Evolutionary conservation across 2,329 filamentous ascomycete genomes (phyloP), one percentile per base, ranked within the genome.

Genomic region (Samsoniella hepiali): DNA sequence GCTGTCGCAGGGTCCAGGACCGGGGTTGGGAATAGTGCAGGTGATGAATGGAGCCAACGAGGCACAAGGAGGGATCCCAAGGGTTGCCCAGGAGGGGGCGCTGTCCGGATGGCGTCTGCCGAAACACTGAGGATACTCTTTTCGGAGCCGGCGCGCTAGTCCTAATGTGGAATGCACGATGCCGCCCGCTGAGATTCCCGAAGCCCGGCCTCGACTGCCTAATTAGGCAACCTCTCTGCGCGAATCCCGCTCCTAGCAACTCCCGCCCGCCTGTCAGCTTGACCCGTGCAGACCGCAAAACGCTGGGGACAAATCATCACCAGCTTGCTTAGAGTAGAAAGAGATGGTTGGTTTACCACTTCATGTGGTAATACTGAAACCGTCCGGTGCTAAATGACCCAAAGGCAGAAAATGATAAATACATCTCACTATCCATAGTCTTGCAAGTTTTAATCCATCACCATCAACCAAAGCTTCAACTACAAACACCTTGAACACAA

Each of bases 291-390:
- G 53, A 42, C 44, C 53, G 51, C 59, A 47, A 62, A 62, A 56
- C 27, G 49, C 58, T 61, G 58, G 42, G 51, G 50, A 62, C 50
- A 51, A 57, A 58, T 36, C 22, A 62, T 62, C 59, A 50, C 42
- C 31, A 50, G 34, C 45, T 57, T 51, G 60, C 60, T 63, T 44
- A 63, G 13, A 57, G 60, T 63, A 51, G 60, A 42, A 63, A 45
- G 34, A 63, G 53, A 63, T 63, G 60, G 60, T 17, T 57, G 13
- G 34, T 36, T 63, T 42, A 56, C 27, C 44, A 22, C 42, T 29
- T 44, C 11, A 27, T 57, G 53, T 17, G 60, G 60, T 51, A 57
- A 63, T 56, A 38, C 60, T 63, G 45, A 63, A 5, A 57, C 27
- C 22, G 45, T 17, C 34, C 13, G n/a, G 40, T 34, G 22, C 15